A percentile compares a stretch with the other conserved stretches of the same genome.
These are phyloP conservation scores for Blumeria hordei DNA, from an alignment of 2,329 filamentous ascomycete species.

Conservation along the genomic window DNA sequence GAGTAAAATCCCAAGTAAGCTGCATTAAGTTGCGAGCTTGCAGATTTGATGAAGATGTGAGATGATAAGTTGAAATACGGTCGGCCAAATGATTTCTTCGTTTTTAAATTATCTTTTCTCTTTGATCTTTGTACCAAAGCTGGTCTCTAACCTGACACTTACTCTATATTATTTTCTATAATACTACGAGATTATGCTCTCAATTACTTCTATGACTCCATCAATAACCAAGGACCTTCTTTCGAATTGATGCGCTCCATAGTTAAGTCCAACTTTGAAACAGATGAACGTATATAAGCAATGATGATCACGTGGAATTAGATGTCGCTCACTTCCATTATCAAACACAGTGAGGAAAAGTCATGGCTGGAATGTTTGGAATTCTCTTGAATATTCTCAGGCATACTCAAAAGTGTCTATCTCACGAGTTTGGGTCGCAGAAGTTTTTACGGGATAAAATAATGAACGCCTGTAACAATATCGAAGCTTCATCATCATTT, in stretches of 20 bases:
- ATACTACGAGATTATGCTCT: not conserved
- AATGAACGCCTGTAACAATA: not conserved
- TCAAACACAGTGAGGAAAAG: not conserved
- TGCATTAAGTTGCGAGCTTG: too few species aligned
- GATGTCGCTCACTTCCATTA: not conserved
- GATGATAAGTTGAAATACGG: too few species aligned
- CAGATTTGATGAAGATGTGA: too few species aligned
- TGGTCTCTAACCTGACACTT: not conserved
- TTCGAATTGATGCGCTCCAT: not conserved
- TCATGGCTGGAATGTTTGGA: not conserved
- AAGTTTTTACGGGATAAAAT: not conserved
- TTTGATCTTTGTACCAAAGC: not conserved
- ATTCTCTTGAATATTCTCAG: not conserved
- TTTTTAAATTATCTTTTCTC: not conserved
- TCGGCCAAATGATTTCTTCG: too few species aligned
- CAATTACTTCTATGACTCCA: not conserved
- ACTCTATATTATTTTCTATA: not conserved
- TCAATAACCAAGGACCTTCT: not conserved
- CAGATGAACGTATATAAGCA: not conserved
- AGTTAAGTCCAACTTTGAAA: not conserved
- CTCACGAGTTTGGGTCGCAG: not conserved
- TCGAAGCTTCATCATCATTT: too few species aligned
- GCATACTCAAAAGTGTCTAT: not conserved
- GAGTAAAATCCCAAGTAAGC: not conserved
- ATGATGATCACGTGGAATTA: not conserved